Percentiles rank a stretch among this genome's conserved stretches.
These are phyloP conservation scores for Eucalyptus regnans DNA, from an alignment of 345 rosid genomes.

Conservation along the genomic window DNA sequence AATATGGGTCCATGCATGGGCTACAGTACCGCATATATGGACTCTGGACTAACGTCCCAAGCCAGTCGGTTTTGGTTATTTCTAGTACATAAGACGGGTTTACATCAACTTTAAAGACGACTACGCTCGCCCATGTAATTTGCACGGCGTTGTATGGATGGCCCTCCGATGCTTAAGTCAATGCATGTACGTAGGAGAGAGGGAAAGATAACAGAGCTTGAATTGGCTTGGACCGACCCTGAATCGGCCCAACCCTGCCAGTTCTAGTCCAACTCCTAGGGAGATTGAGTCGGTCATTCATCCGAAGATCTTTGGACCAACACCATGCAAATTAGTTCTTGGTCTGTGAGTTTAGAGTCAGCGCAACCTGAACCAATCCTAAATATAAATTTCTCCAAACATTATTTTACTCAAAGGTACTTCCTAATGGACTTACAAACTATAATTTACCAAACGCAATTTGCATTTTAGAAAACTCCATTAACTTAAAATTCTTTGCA, in stretches of 20 bases:
- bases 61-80: not conserved
- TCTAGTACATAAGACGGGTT: not conserved
- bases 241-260: accelerated
- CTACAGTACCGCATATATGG: not conserved
- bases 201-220: not conserved
- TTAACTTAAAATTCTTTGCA: too few species aligned
- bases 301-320: not conserved
- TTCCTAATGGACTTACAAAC: too few species aligned
- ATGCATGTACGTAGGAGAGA: not conserved
- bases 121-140: not conserved
- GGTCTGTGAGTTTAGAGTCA: accelerated
- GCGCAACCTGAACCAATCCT: too few species aligned
- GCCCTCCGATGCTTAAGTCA: not conserved
- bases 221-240: accelerated
- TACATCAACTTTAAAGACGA: not conserved
- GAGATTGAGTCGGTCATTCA: accelerated
- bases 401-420: too few species aligned
- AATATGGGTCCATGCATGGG: not conserved
- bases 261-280: accelerated
- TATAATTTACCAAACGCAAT: too few species aligned
- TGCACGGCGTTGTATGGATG: not conserved
- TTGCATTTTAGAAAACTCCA: too few species aligned
- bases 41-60: not conserved
- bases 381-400: too few species aligned
- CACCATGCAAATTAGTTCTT: not conserved